Percentiles rank a stretch among this genome's conserved stretches.
phyloP scores from a whole-genome alignment of 768 basidiomycete species.

The Amanita phalloides region DNA sequence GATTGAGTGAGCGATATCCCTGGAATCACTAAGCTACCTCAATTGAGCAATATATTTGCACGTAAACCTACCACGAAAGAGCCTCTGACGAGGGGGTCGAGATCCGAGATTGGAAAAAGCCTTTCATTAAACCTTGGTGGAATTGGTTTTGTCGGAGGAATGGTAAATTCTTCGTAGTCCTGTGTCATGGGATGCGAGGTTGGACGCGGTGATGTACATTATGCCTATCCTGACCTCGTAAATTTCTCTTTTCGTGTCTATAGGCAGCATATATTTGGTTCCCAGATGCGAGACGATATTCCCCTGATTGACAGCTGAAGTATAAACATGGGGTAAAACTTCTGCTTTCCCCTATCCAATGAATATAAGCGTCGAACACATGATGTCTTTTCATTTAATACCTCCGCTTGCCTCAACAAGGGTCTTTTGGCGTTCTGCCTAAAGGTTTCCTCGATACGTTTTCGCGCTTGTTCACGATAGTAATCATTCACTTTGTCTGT shows the following conservation, averaged over 20 bases:
- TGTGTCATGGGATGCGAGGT: conserved; percentile 16
- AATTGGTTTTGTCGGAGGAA: conserved; percentile 75
- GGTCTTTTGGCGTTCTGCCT: conserved; percentile 55
- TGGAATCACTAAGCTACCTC: conserved; percentile 17
- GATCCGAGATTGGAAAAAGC: conserved; percentile 56
- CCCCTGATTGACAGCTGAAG: conserved; percentile 49
- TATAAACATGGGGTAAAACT: conserved; percentile 82
- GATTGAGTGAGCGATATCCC: conserved; percentile 83
- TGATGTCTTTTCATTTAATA: conserved; percentile 14
- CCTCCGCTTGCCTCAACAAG: conserved; percentile 46
- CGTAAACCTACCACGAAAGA: conserved; percentile 68
- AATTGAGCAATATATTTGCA: not conserved
- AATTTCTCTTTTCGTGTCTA: conserved; percentile 64
- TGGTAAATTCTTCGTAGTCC: conserved; percentile 82
- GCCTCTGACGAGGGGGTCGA: conserved; percentile 67
- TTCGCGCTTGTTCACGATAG: conserved; percentile 39
- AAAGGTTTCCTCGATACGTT: conserved; percentile 51
- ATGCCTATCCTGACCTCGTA: conserved; percentile 41
- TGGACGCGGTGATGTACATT: not conserved
- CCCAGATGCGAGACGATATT: conserved; percentile 65
- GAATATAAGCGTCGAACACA: not conserved
- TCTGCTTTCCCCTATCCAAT: conserved; percentile 40
- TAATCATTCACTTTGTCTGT: conserved; percentile 11
- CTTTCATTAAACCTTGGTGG: conserved; percentile 66
- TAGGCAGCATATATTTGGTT: conserved; percentile 68